phyloP scores from a whole-genome alignment of 257 asterid genomes.

The Solanum sparsipilum region DNA sequence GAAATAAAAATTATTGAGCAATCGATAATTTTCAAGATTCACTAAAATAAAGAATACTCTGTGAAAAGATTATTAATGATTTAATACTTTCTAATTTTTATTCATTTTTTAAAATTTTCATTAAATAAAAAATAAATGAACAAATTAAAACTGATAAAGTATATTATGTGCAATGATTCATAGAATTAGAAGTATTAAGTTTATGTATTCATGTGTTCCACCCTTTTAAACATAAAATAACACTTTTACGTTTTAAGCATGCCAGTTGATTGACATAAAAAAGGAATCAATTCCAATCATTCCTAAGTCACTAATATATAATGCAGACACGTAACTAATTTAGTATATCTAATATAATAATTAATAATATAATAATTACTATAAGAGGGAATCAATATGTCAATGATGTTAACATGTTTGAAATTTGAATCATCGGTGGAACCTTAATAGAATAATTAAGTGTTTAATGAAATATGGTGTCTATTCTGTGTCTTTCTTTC shows the following conservation, averaged over 20 bases:
- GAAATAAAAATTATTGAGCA: not conserved
- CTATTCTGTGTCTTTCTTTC: not conserved
- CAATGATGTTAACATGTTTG: not conserved
- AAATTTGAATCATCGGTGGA: too few species aligned
- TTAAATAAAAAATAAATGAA: too few species aligned
- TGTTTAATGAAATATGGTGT: not conserved
- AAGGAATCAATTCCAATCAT: not conserved
- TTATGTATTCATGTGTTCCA: not conserved
- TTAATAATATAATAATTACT: too few species aligned
- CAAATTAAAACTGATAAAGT: not conserved
- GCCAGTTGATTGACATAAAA: not conserved
- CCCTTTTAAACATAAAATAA: not conserved
- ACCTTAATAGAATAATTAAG: not conserved
- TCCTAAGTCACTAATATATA: not conserved
- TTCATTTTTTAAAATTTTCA: rapidly evolving
- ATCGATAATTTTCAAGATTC: not conserved
- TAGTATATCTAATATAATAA: too few species aligned
- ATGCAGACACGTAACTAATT: not conserved
- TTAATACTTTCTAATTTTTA: not conserved
- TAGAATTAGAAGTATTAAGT: not conserved
- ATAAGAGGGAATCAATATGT: not conserved
- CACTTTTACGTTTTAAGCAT: not conserved
- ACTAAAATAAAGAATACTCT: not conserved
- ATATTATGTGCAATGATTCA: not conserved
- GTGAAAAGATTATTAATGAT: not conserved